These are phyloP conservation scores for Fusarium longipes DNA, from an alignment of 2,329 filamentous ascomycete species.

Conservation along the genomic window DNA sequence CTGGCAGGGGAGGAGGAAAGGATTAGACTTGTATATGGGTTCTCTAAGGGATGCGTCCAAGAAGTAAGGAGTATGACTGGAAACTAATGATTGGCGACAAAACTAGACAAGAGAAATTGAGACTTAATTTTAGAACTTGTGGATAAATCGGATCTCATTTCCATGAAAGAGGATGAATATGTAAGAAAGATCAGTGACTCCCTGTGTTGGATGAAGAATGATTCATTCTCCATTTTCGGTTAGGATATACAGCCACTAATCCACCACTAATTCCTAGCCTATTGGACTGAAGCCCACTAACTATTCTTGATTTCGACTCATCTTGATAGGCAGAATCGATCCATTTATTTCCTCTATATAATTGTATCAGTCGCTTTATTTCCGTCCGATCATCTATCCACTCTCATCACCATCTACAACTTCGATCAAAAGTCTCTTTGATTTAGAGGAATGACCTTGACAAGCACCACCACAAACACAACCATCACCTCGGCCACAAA, in stretches of 20 bases:
- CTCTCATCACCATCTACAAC: neutral
- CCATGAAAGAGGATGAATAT: no score
- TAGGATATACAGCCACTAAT: neutral
- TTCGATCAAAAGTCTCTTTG: no score
- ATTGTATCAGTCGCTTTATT: neutral
- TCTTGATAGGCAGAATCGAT: neutral
- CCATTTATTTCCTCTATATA: neutral
- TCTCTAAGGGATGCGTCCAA: constrained; percentile 6
- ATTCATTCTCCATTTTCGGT: neutral
- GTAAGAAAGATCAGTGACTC: no score
- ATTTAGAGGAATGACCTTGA: neutral
- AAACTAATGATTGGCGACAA: no score
- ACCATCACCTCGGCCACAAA: neutral
- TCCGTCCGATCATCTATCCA: neutral
- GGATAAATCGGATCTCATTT: no score
- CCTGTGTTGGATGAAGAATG: neutral
- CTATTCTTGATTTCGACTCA: neutral
- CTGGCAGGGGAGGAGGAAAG: neutral
- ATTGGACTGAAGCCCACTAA: neutral
- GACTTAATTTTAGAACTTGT: no score
- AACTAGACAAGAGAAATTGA: no score
- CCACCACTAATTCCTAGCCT: neutral
- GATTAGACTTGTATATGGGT: constrained; percentile 18
- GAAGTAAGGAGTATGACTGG: constrained; percentile 1
- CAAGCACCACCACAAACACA: neutral